Evolutionary conservation across 768 basidiomycete species (phyloP).

Genomic region (Royoungia palumana): DNA sequence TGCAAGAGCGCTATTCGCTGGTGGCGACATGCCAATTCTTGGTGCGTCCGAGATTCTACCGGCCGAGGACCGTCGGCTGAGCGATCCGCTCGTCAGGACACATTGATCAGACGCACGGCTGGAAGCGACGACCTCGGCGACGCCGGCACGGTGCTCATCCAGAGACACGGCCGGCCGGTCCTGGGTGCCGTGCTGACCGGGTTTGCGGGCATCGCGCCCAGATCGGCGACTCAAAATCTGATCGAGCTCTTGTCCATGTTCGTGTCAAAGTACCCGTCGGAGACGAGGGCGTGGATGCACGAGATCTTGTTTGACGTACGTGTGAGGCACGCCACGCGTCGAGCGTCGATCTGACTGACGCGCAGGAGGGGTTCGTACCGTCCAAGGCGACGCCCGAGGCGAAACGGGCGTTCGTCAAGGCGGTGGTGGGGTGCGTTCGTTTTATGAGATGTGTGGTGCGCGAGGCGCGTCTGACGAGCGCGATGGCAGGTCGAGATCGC

Average conservation of each 20-base stretch:
- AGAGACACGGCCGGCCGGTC: constrained; percentile 58
- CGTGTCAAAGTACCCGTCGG: constrained; percentile 51
- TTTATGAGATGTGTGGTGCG: too few species aligned
- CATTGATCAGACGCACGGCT: constrained; percentile 63
- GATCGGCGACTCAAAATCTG: constrained; percentile 79
- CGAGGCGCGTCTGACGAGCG: constrained; percentile 1
- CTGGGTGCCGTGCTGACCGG: constrained; percentile 73
- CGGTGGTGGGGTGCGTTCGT: constrained; percentile 64
- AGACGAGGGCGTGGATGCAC: constrained; percentile 67
- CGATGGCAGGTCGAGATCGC: constrained; percentile 59
- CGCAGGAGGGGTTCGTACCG: constrained; percentile 68
- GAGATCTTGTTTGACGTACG: constrained; percentile 66
- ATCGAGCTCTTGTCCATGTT: constrained; percentile 77
- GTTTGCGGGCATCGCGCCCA: constrained; percentile 80
- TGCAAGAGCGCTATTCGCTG: constrained; percentile 85
- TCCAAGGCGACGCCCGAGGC: constrained; percentile 71
- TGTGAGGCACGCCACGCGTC: not conserved
- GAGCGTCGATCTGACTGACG: not conserved
- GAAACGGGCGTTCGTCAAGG: constrained; percentile 76
- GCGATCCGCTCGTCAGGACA: constrained; percentile 39
- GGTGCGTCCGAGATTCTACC: constrained; percentile 43
- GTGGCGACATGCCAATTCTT: constrained; percentile 80
- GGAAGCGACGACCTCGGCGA: constrained; percentile 57
- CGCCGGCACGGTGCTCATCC: constrained; percentile 50
- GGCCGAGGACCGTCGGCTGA: not conserved